Evolutionary conservation across 495 filamentous ascomycete genomes (phyloP), one percentile per base, ranked within the genome.

Genomic region (Sabuloglossum arenarium): DNA sequence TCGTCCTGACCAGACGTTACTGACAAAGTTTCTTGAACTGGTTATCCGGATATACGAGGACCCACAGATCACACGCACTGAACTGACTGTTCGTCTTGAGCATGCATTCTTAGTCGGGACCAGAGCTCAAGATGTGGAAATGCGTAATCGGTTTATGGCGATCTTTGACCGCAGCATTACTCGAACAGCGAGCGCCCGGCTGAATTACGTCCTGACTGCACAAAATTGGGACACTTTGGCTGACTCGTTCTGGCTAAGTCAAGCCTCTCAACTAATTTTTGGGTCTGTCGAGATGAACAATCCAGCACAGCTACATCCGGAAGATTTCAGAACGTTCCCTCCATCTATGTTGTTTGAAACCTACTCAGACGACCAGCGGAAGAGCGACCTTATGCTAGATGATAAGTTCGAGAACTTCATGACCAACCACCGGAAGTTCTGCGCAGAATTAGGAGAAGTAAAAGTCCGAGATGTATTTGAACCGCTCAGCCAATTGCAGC

Each of bases 41-140:
- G 89, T 99, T 21, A 94, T 97, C 59, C 79, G 88, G 42, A 94
- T 99, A 37, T 99, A 99, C 61, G 93, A 99, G 60, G 89, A 96
- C 62, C 84, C 85, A 0, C 93, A 89, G 68, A 90, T 99, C 61
- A 87, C 87, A 0, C 77, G 90, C 50, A 94, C 93, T 0, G 93
- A 99, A 67, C 74, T 99, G 49, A 96, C 93, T 0, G 93, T 99
- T 6, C 78, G 93, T 23, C 79, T 99, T 72, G 93, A 99, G 69
- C 89, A 94, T 66, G 91, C 93, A 14, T 99, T 99, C 75, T 73
- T 99, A 60, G 88, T 99, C 54, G 93, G 93, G 34, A 90, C 88
- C 1, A 71, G 93, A 66, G 91, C 90, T 6, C 84, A 89, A 61
- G 91, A 99, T 65, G 84, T 96, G 19, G 87, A 94, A 53, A 94